Conservation (phyloP, 352 stramenopile species). For the Peronospora destructor region DNA sequence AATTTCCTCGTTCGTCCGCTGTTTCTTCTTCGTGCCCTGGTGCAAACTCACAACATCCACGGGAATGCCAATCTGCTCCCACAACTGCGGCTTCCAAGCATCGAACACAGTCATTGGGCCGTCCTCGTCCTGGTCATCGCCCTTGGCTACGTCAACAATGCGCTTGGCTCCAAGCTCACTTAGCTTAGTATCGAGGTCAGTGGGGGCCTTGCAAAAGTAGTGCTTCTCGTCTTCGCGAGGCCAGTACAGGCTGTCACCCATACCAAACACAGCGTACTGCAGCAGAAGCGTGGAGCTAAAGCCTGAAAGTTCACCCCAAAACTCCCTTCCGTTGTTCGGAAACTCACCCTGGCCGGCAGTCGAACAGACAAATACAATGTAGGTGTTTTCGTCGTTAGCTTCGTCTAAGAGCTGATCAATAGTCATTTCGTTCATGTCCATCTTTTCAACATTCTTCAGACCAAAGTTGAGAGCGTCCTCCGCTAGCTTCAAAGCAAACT, state of each 20-base stretch:
- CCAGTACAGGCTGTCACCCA: slow-evolving; percentile 81
- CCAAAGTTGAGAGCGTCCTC: slow-evolving; percentile 65
- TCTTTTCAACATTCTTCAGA: slow-evolving; percentile 72
- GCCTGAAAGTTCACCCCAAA: too few species aligned
- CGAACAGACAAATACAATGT: too few species aligned
- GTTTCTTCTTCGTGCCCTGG: too few species aligned
- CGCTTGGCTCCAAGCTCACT: slow-evolving; percentile 66
- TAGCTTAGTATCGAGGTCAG: slow-evolving; percentile 67
- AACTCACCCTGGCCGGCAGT: too few species aligned
- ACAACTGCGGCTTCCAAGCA: too few species aligned
- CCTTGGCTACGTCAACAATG: slow-evolving; percentile 47
- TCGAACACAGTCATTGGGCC: too few species aligned
- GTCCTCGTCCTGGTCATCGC: slow-evolving; percentile 47
- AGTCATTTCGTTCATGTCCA: slow-evolving; percentile 79
- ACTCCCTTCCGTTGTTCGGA: too few species aligned
- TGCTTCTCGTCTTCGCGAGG: slow-evolving; percentile 72
- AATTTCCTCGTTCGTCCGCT: slow-evolving; percentile 77
- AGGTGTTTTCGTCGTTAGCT: slow-evolving; percentile 44
- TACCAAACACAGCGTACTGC: slow-evolving; percentile 51
- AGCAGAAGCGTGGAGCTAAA: too few species aligned
- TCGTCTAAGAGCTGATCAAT: slow-evolving; percentile 63
- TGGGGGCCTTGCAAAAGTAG: slow-evolving; percentile 77
- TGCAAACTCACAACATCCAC: too few species aligned
- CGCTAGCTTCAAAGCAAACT: background rate
- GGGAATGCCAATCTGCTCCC: too few species aligned